Conservation (phyloP, 768 basidiomycete species). For the Termitomyces sp. region DNA sequence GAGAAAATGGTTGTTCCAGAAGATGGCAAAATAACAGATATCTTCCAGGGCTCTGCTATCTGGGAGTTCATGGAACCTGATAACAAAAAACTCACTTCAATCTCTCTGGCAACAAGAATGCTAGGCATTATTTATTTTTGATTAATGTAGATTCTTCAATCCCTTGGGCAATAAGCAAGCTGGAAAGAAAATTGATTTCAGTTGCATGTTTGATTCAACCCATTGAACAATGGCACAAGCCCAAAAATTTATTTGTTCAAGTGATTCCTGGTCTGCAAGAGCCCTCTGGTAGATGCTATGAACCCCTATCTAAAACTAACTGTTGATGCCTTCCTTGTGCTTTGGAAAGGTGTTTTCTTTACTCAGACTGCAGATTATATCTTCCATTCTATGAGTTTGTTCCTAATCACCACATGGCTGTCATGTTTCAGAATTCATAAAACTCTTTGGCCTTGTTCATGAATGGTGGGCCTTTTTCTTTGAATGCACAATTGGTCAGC, state of each 20-base stretch:
- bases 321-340: slow-evolving; percentile 19
- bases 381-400: too few relatives aligned
- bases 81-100: neutral
- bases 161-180: too few relatives aligned
- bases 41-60: too few relatives aligned
- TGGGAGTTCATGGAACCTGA: neutral
- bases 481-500: slow-evolving; percentile 8
- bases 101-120: neutral
- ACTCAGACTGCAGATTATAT: too few relatives aligned
- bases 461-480: slow-evolving; percentile 15
- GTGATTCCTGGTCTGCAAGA: slow-evolving; percentile 29
- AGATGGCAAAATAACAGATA: too few relatives aligned
- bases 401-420: too few relatives aligned
- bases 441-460: too few relatives aligned
- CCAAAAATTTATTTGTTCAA: slow-evolving; percentile 28
- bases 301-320: slow-evolving; percentile 22
- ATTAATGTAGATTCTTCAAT: too few relatives aligned
- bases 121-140: neutral
- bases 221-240: neutral
- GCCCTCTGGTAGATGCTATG: slow-evolving; percentile 16
- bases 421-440: too few relatives aligned
- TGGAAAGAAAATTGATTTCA: too few relatives aligned
- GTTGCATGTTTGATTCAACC: too few relatives aligned
- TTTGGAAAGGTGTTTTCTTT: slow-evolving; percentile 11
- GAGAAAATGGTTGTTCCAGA: too few relatives aligned